Evolutionary conservation across 345 rosid genomes (phyloP).

Genomic region (Euphorbia pulcherrima): DNA sequence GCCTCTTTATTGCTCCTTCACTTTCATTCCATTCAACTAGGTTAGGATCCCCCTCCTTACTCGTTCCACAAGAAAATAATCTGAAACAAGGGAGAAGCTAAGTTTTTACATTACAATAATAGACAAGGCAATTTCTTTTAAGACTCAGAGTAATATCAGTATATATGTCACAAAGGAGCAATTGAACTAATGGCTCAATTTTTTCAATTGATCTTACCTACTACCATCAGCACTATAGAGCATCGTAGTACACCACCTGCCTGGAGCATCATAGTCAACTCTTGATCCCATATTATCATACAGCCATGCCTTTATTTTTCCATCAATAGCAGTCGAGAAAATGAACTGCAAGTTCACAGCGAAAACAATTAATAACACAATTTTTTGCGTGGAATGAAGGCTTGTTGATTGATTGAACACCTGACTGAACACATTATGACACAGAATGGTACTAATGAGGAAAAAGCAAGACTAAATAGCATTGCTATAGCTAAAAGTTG

Average conservation of each 20-base stretch:
- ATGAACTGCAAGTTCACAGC: constrained; percentile 50
- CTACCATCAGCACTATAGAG: constrained; percentile 82
- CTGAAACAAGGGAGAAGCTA: constrained; percentile 34
- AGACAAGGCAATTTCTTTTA: background rate
- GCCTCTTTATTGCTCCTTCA: constrained; percentile 83
- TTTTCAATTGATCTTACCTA: constrained; percentile 46
- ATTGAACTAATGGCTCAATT: too few species aligned
- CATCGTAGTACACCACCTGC: constrained; percentile 76
- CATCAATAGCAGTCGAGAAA: constrained; percentile 74
- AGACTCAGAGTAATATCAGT: background rate
- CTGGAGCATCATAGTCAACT: constrained; percentile 82
- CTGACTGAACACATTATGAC: background rate
- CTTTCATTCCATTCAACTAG: constrained; percentile 95
- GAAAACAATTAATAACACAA: constrained; percentile 15
- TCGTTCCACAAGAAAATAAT: constrained; percentile 87
- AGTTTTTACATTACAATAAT: background rate
- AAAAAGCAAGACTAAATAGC: background rate
- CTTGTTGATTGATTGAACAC: too few species aligned
- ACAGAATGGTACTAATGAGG: background rate
- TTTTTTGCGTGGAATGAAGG: background rate
- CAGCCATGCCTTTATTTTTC: constrained; percentile 87
- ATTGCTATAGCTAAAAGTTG: background rate
- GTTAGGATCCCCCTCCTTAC: constrained; percentile 78
- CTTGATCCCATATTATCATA: constrained; percentile 77
- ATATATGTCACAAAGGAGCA: too few species aligned